Evolutionary conservation across 2,329 filamentous ascomycete genomes (phyloP).

Genomic region (Clonostachys rhizophaga): DNA sequence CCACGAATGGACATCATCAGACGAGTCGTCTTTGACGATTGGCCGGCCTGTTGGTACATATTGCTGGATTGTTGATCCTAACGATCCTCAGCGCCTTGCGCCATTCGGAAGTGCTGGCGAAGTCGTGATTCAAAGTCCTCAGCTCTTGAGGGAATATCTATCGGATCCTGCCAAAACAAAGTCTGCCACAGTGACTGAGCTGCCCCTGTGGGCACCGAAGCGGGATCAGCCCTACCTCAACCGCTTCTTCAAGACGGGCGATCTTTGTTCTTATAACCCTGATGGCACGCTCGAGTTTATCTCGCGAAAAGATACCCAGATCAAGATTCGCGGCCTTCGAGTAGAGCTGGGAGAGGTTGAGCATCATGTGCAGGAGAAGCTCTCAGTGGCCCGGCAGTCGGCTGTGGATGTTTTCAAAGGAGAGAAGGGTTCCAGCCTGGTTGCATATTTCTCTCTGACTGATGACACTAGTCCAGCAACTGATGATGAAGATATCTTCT

Average conservation of each 20-base stretch:
- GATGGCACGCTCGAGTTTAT: constrained; percentile 8
- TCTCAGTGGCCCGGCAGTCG: background rate
- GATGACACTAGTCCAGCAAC: background rate
- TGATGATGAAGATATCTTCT: background rate
- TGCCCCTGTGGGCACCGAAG: constrained; percentile 15
- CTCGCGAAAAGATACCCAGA: constrained; percentile 45
- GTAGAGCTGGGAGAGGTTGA: constrained; percentile 29
- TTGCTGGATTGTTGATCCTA: constrained; percentile 11
- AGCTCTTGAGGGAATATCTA: constrained; percentile 40
- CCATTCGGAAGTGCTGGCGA: constrained; percentile 12
- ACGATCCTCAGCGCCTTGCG: constrained; percentile 6
- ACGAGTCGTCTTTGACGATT: constrained; percentile 1
- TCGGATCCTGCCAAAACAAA: constrained; percentile 23
- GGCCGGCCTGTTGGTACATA: constrained; percentile 5
- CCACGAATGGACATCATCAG: background rate
- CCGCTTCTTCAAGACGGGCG: background rate
- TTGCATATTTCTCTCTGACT: background rate
- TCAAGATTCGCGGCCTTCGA: constrained; percentile 48
- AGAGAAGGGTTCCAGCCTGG: background rate
- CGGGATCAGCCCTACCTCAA: constrained; percentile 12
- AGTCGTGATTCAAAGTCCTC: constrained; percentile 17
- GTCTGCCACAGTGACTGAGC: constrained; percentile 10
- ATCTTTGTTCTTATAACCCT: background rate
- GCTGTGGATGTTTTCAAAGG: constrained; percentile 4
- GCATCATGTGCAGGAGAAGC: background rate